A percentile compares a stretch with the other conserved stretches of the same genome.
These are phyloP conservation scores for Lactarius pseudohatsudake DNA, from an alignment of 768 basidiomycete species.

Conservation along the genomic window DNA sequence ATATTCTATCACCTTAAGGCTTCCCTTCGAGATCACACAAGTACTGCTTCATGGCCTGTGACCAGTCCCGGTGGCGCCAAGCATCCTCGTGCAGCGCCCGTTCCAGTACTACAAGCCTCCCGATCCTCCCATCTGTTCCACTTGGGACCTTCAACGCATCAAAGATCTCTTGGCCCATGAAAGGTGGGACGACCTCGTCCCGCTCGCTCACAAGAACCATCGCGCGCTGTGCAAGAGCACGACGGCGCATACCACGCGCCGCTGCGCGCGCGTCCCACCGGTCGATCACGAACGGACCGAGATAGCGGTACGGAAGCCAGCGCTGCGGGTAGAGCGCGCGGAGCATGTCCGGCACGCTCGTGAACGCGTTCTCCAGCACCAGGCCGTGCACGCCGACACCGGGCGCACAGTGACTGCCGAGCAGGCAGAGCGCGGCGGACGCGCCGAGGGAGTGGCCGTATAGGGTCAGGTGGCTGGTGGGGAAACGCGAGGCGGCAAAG, in stretches of 20 bases:
- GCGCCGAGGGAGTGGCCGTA: constrained; percentile 54
- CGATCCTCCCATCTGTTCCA: neutral
- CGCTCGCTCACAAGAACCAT: constrained; percentile 43
- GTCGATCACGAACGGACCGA: constrained; percentile 46
- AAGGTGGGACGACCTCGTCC: constrained; percentile 48
- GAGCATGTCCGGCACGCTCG: constrained; percentile 49
- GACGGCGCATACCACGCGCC: constrained; percentile 24
- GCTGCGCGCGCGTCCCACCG: constrained; percentile 46
- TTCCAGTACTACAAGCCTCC: constrained; percentile 34
- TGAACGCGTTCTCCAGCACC: constrained; percentile 52
- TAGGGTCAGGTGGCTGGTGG: constrained; percentile 37
- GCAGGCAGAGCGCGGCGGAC: constrained; percentile 43
- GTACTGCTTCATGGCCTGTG: constrained; percentile 33
- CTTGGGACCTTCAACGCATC: constrained; percentile 15
- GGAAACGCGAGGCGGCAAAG: constrained; percentile 38
- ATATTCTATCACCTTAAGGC: neutral
- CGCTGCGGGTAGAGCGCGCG: constrained; percentile 46
- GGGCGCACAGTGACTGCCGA: too few relatives aligned
- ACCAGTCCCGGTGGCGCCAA: constrained; percentile 37
- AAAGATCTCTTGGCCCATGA: constrained; percentile 39
- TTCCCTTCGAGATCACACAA: constrained; percentile 16
- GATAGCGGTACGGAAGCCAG: constrained; percentile 51
- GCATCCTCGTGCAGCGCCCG: constrained; percentile 43
- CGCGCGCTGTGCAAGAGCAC: constrained; percentile 31
- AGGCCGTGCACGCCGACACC: constrained; percentile 36